Conservation (phyloP, 192 early-diverging fungal species). For the Dissophora ornata region DNA sequence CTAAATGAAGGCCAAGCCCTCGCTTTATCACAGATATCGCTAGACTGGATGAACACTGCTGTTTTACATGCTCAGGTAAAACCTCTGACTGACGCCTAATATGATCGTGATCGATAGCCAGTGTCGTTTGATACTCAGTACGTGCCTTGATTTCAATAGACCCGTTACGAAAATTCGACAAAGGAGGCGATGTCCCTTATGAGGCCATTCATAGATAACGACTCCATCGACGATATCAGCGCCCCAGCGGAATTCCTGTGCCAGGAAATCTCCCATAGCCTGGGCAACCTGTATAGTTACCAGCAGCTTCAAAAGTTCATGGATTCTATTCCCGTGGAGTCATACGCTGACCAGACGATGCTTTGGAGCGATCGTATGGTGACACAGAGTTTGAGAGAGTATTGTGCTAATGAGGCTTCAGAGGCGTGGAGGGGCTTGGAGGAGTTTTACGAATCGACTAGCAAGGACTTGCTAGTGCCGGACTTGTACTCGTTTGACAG, state of each 20-base stretch:
- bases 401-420: constrained; percentile 17
- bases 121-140: too few relatives aligned
- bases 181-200: constrained; percentile 28
- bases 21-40: constrained; percentile 34
- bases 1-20: constrained; percentile 36
- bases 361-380: constrained; percentile 31
- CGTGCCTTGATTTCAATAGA: background rate
- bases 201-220: background rate
- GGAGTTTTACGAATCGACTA: constrained; percentile 14
- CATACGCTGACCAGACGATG: constrained; percentile 19
- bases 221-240: constrained; percentile 2
- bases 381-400: constrained; percentile 20
- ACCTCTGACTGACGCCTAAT: too few relatives aligned
- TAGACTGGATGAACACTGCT: constrained; percentile 50
- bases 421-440: constrained; percentile 35
- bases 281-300: constrained; percentile 41
- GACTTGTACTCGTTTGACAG: constrained; percentile 14
- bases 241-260: constrained; percentile 30
- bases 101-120: too few relatives aligned
- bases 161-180: constrained; percentile 33
- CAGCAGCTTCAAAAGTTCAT: constrained; percentile 38
- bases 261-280: constrained; percentile 22
- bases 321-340: constrained; percentile 31
- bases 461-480: background rate
- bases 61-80: constrained; percentile 35